Evolutionary conservation across 2,329 filamentous ascomycete species (phyloP).

Genomic region (Scorias spongiosa): DNA sequence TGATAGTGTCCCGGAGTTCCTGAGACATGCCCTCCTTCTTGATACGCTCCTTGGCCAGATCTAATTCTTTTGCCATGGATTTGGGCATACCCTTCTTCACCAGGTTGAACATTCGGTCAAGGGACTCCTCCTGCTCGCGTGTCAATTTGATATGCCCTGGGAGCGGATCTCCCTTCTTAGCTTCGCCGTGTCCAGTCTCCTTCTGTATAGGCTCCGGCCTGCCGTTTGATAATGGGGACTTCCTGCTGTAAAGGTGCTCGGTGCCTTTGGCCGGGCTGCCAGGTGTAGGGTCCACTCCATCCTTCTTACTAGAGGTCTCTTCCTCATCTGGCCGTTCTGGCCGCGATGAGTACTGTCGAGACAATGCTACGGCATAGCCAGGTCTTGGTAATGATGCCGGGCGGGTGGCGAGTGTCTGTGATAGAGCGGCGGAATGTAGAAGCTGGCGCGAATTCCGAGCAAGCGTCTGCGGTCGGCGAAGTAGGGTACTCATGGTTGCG

Average conservation of each 20-base stretch:
- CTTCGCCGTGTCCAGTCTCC: constrained; percentile 24
- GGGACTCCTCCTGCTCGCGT: constrained; percentile 39
- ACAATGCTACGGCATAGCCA: constrained; percentile 27
- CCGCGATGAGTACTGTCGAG: constrained; percentile 29
- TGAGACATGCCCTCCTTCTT: constrained; percentile 53
- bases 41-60: constrained; percentile 46
- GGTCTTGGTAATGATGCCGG: constrained; percentile 27
- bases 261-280: constrained; percentile 26
- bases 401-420: constrained; percentile 19
- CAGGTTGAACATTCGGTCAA: constrained; percentile 42
- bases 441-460: constrained; percentile 20
- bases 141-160: constrained; percentile 32
- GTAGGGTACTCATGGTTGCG: constrained; percentile 18
- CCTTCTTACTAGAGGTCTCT: constrained; percentile 13
- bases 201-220: constrained; percentile 19
- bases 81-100: constrained; percentile 45
- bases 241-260: constrained; percentile 31
- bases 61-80: constrained; percentile 44
- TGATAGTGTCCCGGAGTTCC: constrained; percentile 51
- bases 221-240: constrained; percentile 22
- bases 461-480: constrained; percentile 20
- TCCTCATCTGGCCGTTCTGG: constrained; percentile 29
- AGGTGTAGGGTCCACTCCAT: constrained; percentile 18
- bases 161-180: constrained; percentile 6
- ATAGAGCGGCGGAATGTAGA: constrained; percentile 18